Base-by-base conservation (phyloP, 768 basidiomycete genomes). In the Boletales sp. region DNA sequence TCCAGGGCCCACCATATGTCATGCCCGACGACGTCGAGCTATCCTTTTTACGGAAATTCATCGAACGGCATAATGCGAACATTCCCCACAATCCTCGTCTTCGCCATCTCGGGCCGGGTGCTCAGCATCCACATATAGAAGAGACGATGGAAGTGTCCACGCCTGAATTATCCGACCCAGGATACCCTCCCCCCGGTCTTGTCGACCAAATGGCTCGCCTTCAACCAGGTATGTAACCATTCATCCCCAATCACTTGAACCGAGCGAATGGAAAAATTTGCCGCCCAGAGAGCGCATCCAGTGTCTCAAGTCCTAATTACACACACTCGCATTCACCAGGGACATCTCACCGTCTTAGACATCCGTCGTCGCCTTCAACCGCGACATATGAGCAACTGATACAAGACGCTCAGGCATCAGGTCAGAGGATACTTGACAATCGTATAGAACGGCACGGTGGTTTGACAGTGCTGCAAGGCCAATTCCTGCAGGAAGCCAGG, bases 11-110 rank as follows among this genome's bases (percentile, higher is more conserved):
- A 3, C 87, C 88, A 19, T 90, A 90, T 66, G 59, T 77, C 51
- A 90, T 90, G 88, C 77, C 86, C 10, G 88, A 90, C 60, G 81
- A 87, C 56, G 66, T 87, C 62, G 87, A 90, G 60, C 75, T 90
- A 52, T 67, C 82, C 1, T 90, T 90, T 70, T 78, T 90, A 40
- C 81, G 86, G 54, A 87, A 86, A 69, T 90, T 90, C 64, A 82
- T 90, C 60, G 88, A 90, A 62, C 77, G 88, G 48, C 87, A 90
- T 62, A 77, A 82, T 8, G 74, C 81, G n/a, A 80, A 82, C 35
- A 79, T 88, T 37, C 80, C 86, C 46, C 88, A 90, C 64, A 90
- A 90, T 61, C 88, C 88, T 45, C 83, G 87, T 36, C 76, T 90
- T 38, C 83, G 88, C 50, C 83, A 83, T 52, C 67, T 68, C 45